Evolutionary conservation across 129 eudicot genomes (phyloP).

Genomic region (Ambrosia artemisiifolia): DNA sequence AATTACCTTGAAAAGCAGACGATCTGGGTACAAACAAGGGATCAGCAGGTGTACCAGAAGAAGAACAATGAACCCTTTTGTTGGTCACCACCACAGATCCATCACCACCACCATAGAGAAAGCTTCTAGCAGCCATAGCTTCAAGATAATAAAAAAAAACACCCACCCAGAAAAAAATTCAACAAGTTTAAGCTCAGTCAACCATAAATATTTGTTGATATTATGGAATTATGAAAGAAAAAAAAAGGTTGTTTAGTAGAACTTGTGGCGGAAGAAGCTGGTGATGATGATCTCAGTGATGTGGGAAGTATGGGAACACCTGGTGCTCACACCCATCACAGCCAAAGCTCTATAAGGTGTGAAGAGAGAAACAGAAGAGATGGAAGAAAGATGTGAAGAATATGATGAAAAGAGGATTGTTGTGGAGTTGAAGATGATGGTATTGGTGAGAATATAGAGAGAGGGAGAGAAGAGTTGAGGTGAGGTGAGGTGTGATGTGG

Average conservation of each 20-base stretch:
- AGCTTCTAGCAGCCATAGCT: constrained; percentile 54
- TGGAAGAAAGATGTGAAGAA: not conserved
- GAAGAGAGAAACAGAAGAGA: constrained; percentile 13
- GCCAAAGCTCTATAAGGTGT: constrained; percentile 23
- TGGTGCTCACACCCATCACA: constrained; percentile 64
- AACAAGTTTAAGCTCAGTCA: constrained; percentile 24
- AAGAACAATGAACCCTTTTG: constrained; percentile 36
- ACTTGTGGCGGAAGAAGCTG: constrained; percentile 85
- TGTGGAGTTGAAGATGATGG: constrained; percentile 7
- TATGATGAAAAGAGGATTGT: not conserved
- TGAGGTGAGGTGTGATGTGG: not conserved
- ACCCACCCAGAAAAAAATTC: not conserved
- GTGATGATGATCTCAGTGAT: constrained; percentile 89
- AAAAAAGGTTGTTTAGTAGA: not conserved
- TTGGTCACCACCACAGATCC: constrained; percentile 26
- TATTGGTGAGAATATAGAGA: constrained; percentile 2
- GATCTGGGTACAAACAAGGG: constrained; percentile 44
- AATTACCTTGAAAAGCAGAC: constrained; percentile 44
- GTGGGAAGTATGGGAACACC: constrained; percentile 90
- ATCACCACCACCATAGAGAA: constrained; percentile 38
- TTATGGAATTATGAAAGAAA: not conserved
- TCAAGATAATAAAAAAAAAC: constrained; percentile 3
- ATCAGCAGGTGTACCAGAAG: constrained; percentile 37
- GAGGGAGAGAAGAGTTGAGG: not conserved
- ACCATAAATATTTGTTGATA: constrained; percentile 28